Conservation (phyloP, 2,329 filamentous ascomycete species). For the Allantophomopsis cytisporea region DNA sequence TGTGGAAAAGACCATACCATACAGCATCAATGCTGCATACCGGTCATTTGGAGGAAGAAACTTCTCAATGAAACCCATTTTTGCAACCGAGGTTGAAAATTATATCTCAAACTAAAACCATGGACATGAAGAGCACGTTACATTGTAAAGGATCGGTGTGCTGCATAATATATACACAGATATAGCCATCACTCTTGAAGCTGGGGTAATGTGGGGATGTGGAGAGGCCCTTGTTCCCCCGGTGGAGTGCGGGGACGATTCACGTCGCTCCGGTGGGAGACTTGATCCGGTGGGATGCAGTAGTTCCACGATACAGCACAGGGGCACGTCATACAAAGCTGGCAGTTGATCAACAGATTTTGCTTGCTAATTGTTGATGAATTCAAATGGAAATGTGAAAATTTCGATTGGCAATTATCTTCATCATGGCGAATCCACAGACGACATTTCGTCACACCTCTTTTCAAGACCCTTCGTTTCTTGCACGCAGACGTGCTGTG, state of each 20-base stretch:
- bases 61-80: conserved; percentile 18
- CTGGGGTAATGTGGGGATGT: too few species aligned
- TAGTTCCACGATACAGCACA: too few species aligned
- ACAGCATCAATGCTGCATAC: conserved; percentile 18
- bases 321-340: too few species aligned
- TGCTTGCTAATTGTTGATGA: too few species aligned
- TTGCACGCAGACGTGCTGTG: conserved; percentile 23
- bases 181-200: too few species aligned
- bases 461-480: conserved; percentile 19
- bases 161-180: too few species aligned
- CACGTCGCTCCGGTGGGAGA: not conserved
- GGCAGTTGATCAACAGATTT: too few species aligned
- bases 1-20: conserved; percentile 24
- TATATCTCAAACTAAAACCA: too few species aligned
- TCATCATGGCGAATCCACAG: conserved; percentile 25
- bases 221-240: not conserved
- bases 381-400: too few species aligned
- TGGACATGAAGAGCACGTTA: too few species aligned
- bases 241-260: not conserved
- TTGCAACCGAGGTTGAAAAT: conserved; percentile 1
- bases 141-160: not conserved
- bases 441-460: conserved; percentile 21
- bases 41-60: conserved; percentile 24
- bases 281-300: too few species aligned
- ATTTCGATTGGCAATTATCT: not conserved